A percentile compares a stretch with the other conserved stretches of the same genome.
Conservation (phyloP, 306 rosid genomes). For the Pueraria montana region DNA sequence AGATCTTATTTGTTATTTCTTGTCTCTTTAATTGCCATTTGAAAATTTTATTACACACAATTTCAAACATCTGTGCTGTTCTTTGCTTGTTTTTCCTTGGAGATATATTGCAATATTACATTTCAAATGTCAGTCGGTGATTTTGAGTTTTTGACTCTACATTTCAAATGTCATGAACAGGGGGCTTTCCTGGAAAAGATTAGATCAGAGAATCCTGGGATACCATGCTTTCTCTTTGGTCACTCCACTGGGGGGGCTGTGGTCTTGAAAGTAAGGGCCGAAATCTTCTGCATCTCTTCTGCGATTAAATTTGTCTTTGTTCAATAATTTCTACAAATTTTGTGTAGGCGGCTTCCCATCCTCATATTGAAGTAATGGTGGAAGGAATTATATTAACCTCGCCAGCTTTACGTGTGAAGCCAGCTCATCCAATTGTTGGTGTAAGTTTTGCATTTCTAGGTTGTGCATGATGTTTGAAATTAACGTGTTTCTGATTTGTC, state of each 20-base stretch:
- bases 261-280: conserved; percentile 78
- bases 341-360: conserved; percentile 72
- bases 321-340: conserved; percentile 27
- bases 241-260: conserved; percentile 99
- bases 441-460: conserved; percentile 59
- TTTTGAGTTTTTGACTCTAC: too few species aligned
- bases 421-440: conserved; percentile 94
- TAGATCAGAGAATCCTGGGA: conserved; percentile 85
- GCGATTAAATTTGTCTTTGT: conserved; percentile 7
- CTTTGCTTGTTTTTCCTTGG: conserved; percentile 7
- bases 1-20: neutral
- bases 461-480: neutral
- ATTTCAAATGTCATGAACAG: conserved; percentile 61
- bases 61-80: conserved; percentile 10
- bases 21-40: conserved; percentile 11
- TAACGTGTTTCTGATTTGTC: neutral
- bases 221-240: conserved; percentile 97
- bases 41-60: neutral
- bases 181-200: conserved; percentile 90
- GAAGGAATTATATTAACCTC: conserved; percentile 94
- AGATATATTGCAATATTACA: neutral
- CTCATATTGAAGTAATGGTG: conserved; percentile 72
- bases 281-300: conserved; percentile 21
- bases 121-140: conserved; percentile 19
- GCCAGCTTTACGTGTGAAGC: conserved; percentile 96